Evolutionary conservation across 2,329 filamentous ascomycete genomes (phyloP).

Genomic region (Penicillium sp.): DNA sequence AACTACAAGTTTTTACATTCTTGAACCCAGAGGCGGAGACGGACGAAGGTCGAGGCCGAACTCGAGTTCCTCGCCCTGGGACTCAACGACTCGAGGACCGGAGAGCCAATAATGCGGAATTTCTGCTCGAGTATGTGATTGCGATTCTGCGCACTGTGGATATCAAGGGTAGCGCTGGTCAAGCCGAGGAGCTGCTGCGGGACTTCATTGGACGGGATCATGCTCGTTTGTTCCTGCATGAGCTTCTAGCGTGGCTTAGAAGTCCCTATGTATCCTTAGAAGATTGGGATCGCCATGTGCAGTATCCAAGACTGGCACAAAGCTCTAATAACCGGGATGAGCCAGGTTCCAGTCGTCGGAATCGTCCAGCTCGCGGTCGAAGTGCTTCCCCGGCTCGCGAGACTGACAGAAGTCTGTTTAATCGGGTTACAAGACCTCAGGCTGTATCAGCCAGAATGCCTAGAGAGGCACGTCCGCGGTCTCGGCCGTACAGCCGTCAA

Average conservation of each 20-base stretch:
- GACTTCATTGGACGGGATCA: slow-evolving; percentile 77
- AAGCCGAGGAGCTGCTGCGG: slow-evolving; percentile 74
- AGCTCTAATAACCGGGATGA: background rate
- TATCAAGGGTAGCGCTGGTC: slow-evolving; percentile 72
- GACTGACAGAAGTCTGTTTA: slow-evolving; percentile 14
- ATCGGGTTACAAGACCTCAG: slow-evolving; percentile 27
- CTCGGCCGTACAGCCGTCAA: background rate
- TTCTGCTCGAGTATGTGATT: slow-evolving; percentile 81
- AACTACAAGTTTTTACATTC: slow-evolving; percentile 80
- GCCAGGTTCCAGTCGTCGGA: slow-evolving; percentile 10
- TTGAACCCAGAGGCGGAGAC: slow-evolving; percentile 48
- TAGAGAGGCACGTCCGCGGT: background rate
- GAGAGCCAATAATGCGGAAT: slow-evolving; percentile 72
- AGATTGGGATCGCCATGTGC: slow-evolving; percentile 78
- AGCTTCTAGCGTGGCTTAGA: slow-evolving; percentile 76
- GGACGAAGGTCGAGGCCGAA: slow-evolving; percentile 16
- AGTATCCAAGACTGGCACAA: slow-evolving; percentile 56
- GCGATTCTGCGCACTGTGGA: slow-evolving; percentile 82
- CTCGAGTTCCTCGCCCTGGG: slow-evolving; percentile 26
- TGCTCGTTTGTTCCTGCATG: slow-evolving; percentile 77
- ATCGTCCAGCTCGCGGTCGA: background rate
- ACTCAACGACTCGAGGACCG: slow-evolving; percentile 40
- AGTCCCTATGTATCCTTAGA: slow-evolving; percentile 72
- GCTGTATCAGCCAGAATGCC: background rate
- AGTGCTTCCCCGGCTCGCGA: slow-evolving; percentile 26